Conservation (phyloP, 345 rosid genomes). For the Eucalyptus curtisii region DNA sequence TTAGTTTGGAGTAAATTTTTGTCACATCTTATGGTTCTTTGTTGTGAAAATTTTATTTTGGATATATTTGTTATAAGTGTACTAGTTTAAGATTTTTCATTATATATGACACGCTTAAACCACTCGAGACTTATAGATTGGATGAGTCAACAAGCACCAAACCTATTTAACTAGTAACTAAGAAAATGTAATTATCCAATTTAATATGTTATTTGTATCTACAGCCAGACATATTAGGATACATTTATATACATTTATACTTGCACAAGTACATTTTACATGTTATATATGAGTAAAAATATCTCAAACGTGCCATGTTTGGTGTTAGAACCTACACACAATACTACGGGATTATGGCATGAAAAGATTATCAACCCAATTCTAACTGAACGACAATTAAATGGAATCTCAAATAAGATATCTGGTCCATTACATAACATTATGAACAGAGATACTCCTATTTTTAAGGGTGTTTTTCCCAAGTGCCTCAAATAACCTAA, state of each 20-base stretch:
- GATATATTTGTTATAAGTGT: too few species aligned
- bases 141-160: not conserved
- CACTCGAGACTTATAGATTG: not conserved
- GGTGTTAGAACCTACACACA: not conserved
- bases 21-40: too few species aligned
- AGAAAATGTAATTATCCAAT: not conserved
- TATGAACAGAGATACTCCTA: not conserved
- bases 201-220: not conserved
- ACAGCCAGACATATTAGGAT: not conserved
- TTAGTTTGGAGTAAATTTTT: rapidly evolving
- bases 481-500: not conserved
- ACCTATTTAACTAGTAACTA: not conserved
- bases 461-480: not conserved
- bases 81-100: not conserved
- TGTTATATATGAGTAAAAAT: not conserved
- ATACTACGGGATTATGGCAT: not conserved
- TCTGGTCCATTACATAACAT: not conserved
- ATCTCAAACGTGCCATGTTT: not conserved
- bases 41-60: too few species aligned
- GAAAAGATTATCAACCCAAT: not conserved
- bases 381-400: not conserved
- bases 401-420: not conserved
- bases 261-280: not conserved
- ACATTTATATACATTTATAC: not conserved
- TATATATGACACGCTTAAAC: not conserved